These are phyloP conservation scores for Trichophyton mentagrophytes DNA, from an alignment of 2,329 filamentous ascomycete species.

Conservation along the genomic window DNA sequence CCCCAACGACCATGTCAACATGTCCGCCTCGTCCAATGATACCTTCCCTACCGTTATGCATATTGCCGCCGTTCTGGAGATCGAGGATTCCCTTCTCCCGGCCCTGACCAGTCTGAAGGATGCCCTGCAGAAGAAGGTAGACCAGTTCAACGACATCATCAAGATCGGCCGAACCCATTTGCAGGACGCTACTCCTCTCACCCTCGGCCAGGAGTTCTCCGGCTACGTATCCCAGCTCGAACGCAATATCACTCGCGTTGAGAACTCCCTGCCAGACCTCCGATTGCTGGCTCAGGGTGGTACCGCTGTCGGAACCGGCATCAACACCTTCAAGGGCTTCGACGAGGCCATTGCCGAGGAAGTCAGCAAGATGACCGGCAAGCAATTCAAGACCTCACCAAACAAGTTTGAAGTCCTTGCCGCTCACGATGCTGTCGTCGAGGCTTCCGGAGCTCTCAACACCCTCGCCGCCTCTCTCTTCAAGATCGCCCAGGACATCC, in stretches of 20 bases:
- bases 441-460: conserved; percentile 87
- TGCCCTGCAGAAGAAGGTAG: conserved; percentile 76
- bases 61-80: conserved; percentile 89
- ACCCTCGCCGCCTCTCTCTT: conserved; percentile 81
- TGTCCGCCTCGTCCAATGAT: conserved; percentile 96
- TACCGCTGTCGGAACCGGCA: conserved; percentile 89
- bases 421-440: conserved; percentile 88
- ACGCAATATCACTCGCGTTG: conserved; percentile 74
- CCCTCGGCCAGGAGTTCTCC: conserved; percentile 92
- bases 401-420: conserved; percentile 99
- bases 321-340: conserved; percentile 96
- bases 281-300: conserved; percentile 85
- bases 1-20: conserved; percentile 99
- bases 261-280: conserved; percentile 70
- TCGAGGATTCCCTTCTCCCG: conserved; percentile 75
- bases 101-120: conserved; percentile 68
- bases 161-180: conserved; percentile 98
- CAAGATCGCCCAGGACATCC: conserved; percentile 97
- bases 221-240: conserved; percentile 94
- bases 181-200: conserved; percentile 92
- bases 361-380: conserved; percentile 83
- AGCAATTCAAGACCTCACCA: conserved; percentile 85
- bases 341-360: conserved; percentile 85
- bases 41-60: conserved; percentile 99
- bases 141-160: conserved; percentile 87